phyloP scores from a whole-genome alignment of 2,329 filamentous ascomycete genomes.

The Mycosphaerella sp. region DNA sequence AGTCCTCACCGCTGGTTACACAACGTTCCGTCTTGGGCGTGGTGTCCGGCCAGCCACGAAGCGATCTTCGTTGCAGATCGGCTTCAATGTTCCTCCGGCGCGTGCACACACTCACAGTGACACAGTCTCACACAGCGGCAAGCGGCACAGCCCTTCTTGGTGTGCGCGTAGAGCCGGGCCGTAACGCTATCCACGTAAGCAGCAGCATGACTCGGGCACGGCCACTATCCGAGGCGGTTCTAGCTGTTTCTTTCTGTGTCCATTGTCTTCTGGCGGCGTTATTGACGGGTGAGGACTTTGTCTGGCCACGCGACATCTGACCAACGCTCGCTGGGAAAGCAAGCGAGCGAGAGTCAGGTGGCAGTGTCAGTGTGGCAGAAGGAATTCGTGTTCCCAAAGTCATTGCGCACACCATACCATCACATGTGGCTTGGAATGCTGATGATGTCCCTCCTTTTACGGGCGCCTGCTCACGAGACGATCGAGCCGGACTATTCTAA shows the following conservation, averaged over 20 bases:
- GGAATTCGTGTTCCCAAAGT: neutral
- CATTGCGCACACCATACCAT: neutral
- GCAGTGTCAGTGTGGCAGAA: neutral
- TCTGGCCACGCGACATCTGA: neutral
- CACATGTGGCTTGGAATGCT: neutral
- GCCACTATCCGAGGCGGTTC: slow-evolving; percentile 5
- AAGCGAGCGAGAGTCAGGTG: neutral
- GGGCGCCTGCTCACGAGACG: slow-evolving; percentile 7
- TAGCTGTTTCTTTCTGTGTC: neutral
- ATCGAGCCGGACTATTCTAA: neutral
- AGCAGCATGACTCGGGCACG: slow-evolving; percentile 8
- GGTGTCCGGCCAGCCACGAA: neutral
- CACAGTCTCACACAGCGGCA: too few species aligned
- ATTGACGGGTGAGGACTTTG: neutral
- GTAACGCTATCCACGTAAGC: slow-evolving; percentile 1
- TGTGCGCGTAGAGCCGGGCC: slow-evolving; percentile 8
- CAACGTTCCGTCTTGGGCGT: slow-evolving; percentile 1
- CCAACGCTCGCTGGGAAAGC: too few species aligned
- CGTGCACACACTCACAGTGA: neutral
- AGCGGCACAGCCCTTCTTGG: neutral
- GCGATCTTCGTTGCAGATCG: slow-evolving; percentile 7
- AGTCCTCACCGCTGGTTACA: slow-evolving; percentile 17
- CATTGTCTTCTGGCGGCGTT: neutral
- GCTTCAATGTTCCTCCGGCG: neutral
- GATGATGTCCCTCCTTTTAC: neutral